Base-by-base conservation (phyloP, 441 rosid species). In the Populus tomentosa region DNA sequence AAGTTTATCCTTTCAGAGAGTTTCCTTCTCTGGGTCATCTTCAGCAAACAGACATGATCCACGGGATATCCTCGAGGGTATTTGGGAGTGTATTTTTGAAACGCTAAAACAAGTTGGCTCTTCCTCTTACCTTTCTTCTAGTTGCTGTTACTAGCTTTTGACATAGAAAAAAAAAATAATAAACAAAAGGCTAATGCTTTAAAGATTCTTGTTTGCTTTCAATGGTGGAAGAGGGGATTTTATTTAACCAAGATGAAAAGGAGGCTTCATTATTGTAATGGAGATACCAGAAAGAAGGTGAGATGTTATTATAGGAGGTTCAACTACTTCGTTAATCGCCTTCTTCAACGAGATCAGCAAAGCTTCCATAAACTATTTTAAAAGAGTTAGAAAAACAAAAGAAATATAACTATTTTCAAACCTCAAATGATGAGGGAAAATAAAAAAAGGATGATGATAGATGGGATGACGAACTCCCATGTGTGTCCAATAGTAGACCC, bases 401-500 rank as follows among this genome's bases (percentile, higher is more conserved):
- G 35, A 32, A 5, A 32, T 32, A 32, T 32, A 1, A 38, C 42
- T 9, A 38, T 38, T 10, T 38, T 38, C 10, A 38, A 38, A 38
- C 42, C 42, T 38, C 10, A 38, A 38, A 38, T 10, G 42, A 38
- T 10, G 42, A 38, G 42, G 42, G 11, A 38, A 38, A 38, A 38
- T 13, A 38, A 36, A 67, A 24, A 21, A 69, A 30, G 59, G 65
- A 14, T 26, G 78, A 71, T 46, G 71, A 65, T 24, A 66, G 67
- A 61, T 69, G 81, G 75, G 72, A 70, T 80, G 33, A 9, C 72
- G 82, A 77, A 72, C 53, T 68, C 72, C 78, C 84, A 78, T 72
- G 87, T 80, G 77, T 62, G 33, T 23, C 56, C 35, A 33, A 32
- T 30, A 2, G 72, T 71, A 56, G 69, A 74, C 67, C 78, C 26